Conservation (phyloP, 2,329 filamentous ascomycete genomes). For the Colletotrichum truncatum region DNA sequence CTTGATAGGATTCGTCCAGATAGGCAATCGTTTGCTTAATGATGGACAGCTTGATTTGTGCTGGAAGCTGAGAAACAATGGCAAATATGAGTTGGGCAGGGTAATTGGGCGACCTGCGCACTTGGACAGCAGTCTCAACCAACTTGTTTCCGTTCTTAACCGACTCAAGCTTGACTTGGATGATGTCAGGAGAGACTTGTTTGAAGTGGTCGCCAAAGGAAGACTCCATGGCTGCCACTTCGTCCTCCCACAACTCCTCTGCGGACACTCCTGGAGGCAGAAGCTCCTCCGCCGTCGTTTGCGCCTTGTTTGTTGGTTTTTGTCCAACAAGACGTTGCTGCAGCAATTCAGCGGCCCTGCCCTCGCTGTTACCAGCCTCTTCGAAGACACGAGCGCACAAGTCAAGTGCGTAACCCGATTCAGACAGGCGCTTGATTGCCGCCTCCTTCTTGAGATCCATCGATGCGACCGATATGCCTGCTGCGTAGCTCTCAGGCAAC, state of each 20-base stretch:
- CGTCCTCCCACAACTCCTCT: slow-evolving; percentile 82
- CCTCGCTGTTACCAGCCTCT: slow-evolving; percentile 75
- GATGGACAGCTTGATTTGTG: slow-evolving; percentile 92
- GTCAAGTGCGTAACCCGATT: slow-evolving; percentile 86
- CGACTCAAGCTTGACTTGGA: slow-evolving; percentile 73
- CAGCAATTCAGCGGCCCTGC: slow-evolving; percentile 79
- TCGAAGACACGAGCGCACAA: slow-evolving; percentile 83
- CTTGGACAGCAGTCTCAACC: slow-evolving; percentile 68
- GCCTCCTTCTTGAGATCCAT: slow-evolving; percentile 84
- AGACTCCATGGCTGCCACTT: slow-evolving; percentile 83
- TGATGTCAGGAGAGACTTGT: slow-evolving; percentile 68
- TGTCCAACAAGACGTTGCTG: slow-evolving; percentile 58
- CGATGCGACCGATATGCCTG: slow-evolving; percentile 86
- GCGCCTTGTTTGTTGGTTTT: neutral
- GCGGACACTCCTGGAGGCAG: slow-evolving; percentile 45
- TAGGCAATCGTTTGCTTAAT: slow-evolving; percentile 80
- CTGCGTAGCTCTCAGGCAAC: slow-evolving; percentile 89
- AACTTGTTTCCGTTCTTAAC: slow-evolving; percentile 60
- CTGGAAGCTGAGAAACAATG: slow-evolving; percentile 77
- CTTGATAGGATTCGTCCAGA: slow-evolving; percentile 74
- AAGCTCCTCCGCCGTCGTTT: slow-evolving; percentile 28
- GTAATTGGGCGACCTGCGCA: slow-evolving; percentile 79
- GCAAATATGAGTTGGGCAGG: slow-evolving; percentile 76
- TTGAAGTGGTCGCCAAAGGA: slow-evolving; percentile 83
- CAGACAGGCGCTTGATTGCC: slow-evolving; percentile 81